phyloP scores from a whole-genome alignment of 768 basidiomycete genomes.

The Suillus cothurnatus region DNA sequence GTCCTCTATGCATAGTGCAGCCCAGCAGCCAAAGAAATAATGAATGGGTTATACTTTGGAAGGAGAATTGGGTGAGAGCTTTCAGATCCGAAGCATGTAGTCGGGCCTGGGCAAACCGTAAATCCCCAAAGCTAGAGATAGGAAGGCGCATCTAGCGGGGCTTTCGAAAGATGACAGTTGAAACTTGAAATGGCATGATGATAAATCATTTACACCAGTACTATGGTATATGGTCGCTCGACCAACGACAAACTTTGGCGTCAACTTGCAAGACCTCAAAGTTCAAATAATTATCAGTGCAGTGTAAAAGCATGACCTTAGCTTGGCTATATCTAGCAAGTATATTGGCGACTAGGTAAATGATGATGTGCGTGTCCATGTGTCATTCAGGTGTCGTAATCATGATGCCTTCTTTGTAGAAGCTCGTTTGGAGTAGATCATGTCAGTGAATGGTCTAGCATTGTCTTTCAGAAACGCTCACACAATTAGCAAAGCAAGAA shows the following conservation, averaged over 20 bases:
- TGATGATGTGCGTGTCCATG: neutral
- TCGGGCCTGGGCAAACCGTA: neutral
- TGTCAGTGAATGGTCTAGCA: constrained; percentile 73
- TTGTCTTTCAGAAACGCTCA: constrained; percentile 7
- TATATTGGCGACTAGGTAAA: neutral
- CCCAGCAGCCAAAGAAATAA: neutral
- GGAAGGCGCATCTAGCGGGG: neutral
- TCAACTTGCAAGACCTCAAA: neutral
- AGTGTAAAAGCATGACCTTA: neutral
- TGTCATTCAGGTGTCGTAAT: neutral
- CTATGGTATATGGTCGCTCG: neutral
- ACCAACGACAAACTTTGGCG: neutral
- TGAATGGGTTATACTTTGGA: neutral
- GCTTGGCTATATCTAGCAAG: neutral
- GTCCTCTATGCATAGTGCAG: neutral
- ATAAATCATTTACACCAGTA: neutral
- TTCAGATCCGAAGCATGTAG: neutral
- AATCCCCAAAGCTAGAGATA: neutral
- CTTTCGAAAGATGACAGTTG: neutral
- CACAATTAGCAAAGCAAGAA: neutral
- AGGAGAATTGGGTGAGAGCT: neutral
- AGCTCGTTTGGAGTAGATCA: constrained; percentile 71
- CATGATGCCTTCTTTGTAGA: constrained; percentile 18
- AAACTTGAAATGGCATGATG: neutral
- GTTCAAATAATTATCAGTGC: neutral